phyloP scores from a whole-genome alignment of 768 basidiomycete genomes.

The Xerocomellus amylosporus region DNA sequence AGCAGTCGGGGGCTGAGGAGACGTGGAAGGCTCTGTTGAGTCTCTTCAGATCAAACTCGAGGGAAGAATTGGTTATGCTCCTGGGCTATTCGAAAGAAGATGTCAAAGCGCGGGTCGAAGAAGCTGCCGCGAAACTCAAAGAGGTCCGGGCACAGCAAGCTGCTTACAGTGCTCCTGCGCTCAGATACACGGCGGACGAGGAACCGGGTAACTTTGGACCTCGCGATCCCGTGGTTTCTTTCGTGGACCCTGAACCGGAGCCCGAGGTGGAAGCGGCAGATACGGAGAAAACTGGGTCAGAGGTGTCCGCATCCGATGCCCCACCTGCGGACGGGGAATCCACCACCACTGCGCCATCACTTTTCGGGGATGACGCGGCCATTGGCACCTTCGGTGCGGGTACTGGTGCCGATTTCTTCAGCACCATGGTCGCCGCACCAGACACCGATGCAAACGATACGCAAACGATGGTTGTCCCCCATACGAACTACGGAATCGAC shows the following conservation, averaged over 20 bases:
- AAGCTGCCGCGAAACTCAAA: constrained; percentile 77
- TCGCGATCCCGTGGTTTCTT: constrained; percentile 79
- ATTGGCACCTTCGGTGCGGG: constrained; percentile 57
- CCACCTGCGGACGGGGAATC: constrained; percentile 72
- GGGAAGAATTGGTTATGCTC: constrained; percentile 85
- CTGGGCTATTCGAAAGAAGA: constrained; percentile 92
- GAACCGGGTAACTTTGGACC: constrained; percentile 44
- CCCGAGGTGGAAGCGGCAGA: constrained; percentile 27
- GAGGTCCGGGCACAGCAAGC: constrained; percentile 32
- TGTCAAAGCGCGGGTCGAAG: constrained; percentile 71
- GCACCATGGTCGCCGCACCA: constrained; percentile 59
- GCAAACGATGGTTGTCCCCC: constrained; percentile 61
- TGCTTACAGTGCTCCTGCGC: constrained; percentile 25
- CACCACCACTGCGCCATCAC: constrained; percentile 80
- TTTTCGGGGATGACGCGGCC: constrained; percentile 77
- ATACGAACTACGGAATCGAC: constrained; percentile 74
- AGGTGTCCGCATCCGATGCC: constrained; percentile 67
- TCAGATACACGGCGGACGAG: constrained; percentile 37
- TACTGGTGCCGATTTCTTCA: constrained; percentile 82
- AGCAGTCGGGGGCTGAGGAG: constrained; percentile 39
- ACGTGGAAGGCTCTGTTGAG: constrained; percentile 88
- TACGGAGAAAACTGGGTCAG: constrained; percentile 50
- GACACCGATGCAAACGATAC: constrained; percentile 36
- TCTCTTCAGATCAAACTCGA: constrained; percentile 84
- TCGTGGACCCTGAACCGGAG: constrained; percentile 60